Base-by-base conservation (phyloP, 306 rosid species). In the Ormosia semicastrata region DNA sequence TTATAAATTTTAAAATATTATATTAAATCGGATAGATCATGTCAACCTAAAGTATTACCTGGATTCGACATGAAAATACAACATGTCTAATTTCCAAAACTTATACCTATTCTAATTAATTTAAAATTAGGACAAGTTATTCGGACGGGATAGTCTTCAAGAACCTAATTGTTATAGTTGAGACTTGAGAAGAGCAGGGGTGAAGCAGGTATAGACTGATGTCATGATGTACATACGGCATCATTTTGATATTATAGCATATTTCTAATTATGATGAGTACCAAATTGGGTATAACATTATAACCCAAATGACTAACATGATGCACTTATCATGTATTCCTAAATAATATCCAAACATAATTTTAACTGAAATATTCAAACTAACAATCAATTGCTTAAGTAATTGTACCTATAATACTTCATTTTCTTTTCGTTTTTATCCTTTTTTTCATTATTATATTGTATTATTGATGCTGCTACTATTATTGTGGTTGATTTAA, bases 251-350 rank as follows among this genome's bases (percentile, higher is more conserved):
- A 47, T 6, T 13, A 13, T 12, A 4, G 6, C 44, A 34, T 53
- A 9, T 8, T 56, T 56, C 8, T 24, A 41, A 74, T 73, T 57
- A 73, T 73, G 78, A 57, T 71, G 80, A 54, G 58, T 53, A 18
- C 64, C 15, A 17, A 73, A 64, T 82, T 82, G 76, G 77, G 36
- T 79, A 79, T 82, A 79, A 1, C 62, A 80, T 85, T 73, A 88
- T 80, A 52, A 18, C 64, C 46, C 59, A 32, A 59, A 83, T 76
- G 82, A 66, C 78, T 75, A 15, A 54, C 64, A 82, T 82, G 60
- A 85, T 85, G 69, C 41, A 59, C 63, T 65, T 79, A 85, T 75
- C 86, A 76, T 79, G 81, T 11, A 76, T 53, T 67, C 6, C 56
- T 15, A 82, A 77, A 37, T 62, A 56, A 47, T 24, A 49, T 32